These are phyloP conservation scores for Datura wrightii DNA, from an alignment of 257 asterid genomes.

Conservation along the genomic window DNA sequence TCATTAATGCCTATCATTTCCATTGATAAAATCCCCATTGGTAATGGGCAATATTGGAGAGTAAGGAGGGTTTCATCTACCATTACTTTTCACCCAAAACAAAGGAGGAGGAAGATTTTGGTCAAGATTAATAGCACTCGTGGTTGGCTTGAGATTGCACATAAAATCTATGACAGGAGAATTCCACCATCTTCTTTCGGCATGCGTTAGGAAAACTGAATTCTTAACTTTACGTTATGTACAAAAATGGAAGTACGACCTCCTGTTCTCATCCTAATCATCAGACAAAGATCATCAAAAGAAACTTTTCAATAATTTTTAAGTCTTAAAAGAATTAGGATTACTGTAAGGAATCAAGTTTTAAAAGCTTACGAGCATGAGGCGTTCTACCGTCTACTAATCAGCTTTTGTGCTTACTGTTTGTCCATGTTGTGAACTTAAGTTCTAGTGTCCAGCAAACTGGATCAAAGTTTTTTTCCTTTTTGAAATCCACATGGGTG, in stretches of 20 bases:
- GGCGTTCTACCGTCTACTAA: background rate
- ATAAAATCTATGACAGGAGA: background rate
- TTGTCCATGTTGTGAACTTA: background rate
- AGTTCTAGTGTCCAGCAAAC: slow-evolving; percentile 17
- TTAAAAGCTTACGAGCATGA: background rate
- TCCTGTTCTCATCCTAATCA: slow-evolving; percentile 1
- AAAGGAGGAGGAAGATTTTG: background rate
- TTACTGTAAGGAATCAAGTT: background rate
- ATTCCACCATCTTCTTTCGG: slow-evolving; percentile 4
- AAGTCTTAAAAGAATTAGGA: background rate
- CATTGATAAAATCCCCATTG: background rate
- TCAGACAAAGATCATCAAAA: background rate
- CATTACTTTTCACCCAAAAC: background rate
- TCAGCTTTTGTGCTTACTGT: background rate
- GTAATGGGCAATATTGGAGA: slow-evolving; percentile 1
- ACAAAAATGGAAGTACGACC: background rate
- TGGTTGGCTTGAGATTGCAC: background rate
- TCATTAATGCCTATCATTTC: background rate
- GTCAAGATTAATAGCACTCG: background rate
- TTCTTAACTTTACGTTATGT: background rate
- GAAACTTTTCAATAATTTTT: slow-evolving; percentile 1
- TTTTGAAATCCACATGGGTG: background rate
- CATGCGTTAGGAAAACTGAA: background rate
- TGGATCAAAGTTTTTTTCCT: background rate
- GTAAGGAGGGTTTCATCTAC: background rate